Evolutionary conservation across 164 flowering plant genomes (phyloP).

Genomic region (Akebia trifoliata): DNA sequence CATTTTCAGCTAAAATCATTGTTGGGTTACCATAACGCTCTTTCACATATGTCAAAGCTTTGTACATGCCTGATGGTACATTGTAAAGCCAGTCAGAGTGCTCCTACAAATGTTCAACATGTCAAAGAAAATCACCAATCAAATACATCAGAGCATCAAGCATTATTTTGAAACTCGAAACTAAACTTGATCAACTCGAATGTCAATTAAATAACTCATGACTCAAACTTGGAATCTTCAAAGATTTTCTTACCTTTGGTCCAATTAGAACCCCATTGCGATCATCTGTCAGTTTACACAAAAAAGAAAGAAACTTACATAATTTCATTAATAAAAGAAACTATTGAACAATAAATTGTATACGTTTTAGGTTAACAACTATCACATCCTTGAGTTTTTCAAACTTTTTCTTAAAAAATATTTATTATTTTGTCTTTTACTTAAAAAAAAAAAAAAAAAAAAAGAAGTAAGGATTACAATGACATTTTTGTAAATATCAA

Average conservation of each 20-base stretch:
- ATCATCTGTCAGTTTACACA: not conserved
- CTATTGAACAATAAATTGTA: not conserved
- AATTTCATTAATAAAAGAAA: not conserved
- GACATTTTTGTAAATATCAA: too few relatives aligned
- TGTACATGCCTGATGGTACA: constrained; percentile 27
- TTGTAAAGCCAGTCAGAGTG: constrained; percentile 25
- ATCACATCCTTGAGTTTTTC: too few relatives aligned
- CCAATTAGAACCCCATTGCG: constrained; percentile 18
- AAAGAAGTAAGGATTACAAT: too few relatives aligned
- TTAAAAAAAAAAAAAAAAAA: too few relatives aligned
- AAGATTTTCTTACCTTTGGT: constrained; percentile 12
- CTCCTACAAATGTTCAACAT: constrained; percentile 15
- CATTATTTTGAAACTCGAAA: not conserved
- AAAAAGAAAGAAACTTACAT: not conserved
- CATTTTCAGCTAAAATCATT: constrained; percentile 23
- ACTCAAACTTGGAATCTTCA: not conserved
- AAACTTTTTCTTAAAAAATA: too few relatives aligned
- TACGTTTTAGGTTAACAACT: not conserved
- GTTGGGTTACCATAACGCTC: constrained; percentile 23
- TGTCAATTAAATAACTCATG: not conserved
- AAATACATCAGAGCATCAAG: not conserved
- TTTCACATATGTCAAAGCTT: constrained; percentile 25
- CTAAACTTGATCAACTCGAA: not conserved
- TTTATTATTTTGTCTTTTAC: too few relatives aligned
- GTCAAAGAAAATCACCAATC: not conserved